A percentile compares a stretch with the other conserved stretches of the same genome.
These are phyloP conservation scores for Daldinia caldariorum DNA, from an alignment of 495 filamentous ascomycete genomes.

Conservation along the genomic window DNA sequence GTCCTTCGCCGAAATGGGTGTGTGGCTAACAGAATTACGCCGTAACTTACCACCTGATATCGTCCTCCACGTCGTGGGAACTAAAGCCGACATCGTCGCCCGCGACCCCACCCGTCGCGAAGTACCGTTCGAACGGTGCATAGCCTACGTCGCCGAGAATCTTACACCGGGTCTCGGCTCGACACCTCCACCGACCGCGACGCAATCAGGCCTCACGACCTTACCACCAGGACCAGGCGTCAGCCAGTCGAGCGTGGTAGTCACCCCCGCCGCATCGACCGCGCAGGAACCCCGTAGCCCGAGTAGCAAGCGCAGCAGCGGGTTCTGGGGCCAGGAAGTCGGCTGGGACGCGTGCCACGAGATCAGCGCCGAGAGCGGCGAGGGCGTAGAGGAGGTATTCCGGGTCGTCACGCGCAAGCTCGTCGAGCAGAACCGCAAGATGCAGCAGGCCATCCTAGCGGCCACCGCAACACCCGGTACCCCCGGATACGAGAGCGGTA, in stretches of 20 bases:
- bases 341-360: constrained; percentile 98
- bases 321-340: constrained; percentile 90
- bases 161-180: constrained; percentile 71
- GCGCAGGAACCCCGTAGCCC: constrained; percentile 66
- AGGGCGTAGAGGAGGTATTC: constrained; percentile 98
- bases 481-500: constrained; percentile 42
- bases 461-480: constrained; percentile 56
- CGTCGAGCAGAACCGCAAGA: constrained; percentile 86
- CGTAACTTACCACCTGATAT: constrained; percentile 75
- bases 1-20: constrained; percentile 92
- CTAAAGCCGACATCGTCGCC: constrained; percentile 91
- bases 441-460: constrained; percentile 63
- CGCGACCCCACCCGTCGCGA: constrained; percentile 77
- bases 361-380: constrained; percentile 91
- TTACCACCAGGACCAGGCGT: constrained; percentile 32
- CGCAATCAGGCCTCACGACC: constrained; percentile 45
- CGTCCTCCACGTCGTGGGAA: constrained; percentile 96
- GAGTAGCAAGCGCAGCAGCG: constrained; percentile 79
- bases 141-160: constrained; percentile 93
- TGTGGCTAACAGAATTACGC: constrained; percentile 85
- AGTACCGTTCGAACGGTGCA: constrained; percentile 92
- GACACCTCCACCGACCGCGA: constrained; percentile 72
- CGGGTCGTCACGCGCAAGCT: constrained; percentile 92
- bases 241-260: constrained; percentile 39
- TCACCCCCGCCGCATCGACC: constrained; percentile 42